phyloP scores from a whole-genome alignment of 352 stramenopile species.

The Phytophthora cryptogea region DNA sequence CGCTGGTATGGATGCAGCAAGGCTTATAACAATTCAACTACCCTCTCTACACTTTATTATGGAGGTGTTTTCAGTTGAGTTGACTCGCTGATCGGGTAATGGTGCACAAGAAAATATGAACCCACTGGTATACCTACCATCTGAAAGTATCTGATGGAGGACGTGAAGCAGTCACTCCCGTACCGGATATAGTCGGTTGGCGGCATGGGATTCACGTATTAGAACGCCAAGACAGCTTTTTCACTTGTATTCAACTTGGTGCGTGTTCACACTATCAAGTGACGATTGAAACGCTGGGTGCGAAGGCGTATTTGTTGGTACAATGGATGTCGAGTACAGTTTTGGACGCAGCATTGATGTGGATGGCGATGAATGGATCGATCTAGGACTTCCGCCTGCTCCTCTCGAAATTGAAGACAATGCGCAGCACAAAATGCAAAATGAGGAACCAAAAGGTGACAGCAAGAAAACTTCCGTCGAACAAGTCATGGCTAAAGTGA shows the following conservation, averaged over 20 bases:
- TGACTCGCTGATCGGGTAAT: too few species aligned
- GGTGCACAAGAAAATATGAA: not conserved
- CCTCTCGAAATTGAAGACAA: conserved; percentile 3
- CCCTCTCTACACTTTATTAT: too few species aligned
- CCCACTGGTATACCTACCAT: not conserved
- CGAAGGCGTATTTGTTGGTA: not conserved
- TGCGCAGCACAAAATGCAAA: not conserved
- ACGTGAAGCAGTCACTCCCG: conserved; percentile 10
- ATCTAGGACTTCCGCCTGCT: conserved; percentile 26
- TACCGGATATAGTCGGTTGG: conserved; percentile 10
- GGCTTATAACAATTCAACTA: too few species aligned
- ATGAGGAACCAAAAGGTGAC: not conserved
- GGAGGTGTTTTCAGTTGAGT: too few species aligned
- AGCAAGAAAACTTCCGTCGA: conserved; percentile 1
- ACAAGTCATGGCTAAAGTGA: not conserved
- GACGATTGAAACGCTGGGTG: conserved; percentile 10
- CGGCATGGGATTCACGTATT: conserved; percentile 11
- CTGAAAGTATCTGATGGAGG: conserved; percentile 1
- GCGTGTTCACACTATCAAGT: not conserved
- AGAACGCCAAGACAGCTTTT: not conserved
- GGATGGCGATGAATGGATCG: conserved; percentile 53
- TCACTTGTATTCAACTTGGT: not conserved
- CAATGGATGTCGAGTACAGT: conserved; percentile 19
- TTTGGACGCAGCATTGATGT: conserved; percentile 32
- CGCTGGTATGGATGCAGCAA: too few species aligned